phyloP scores from a whole-genome alignment of 192 early-diverging fungal genomes.

The Anaeromyces robustus region DNA sequence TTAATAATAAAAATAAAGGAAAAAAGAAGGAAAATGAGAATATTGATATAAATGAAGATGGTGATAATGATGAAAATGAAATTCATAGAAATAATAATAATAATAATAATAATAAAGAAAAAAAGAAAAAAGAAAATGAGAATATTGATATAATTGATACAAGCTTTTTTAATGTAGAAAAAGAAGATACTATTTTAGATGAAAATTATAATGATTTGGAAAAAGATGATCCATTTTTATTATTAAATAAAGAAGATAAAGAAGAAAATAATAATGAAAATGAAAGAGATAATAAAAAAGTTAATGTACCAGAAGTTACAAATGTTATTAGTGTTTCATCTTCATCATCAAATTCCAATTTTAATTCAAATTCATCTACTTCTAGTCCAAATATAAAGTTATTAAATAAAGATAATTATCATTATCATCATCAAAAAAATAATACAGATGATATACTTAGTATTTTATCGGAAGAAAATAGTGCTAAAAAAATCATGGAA shows the following conservation, averaged over 20 bases:
- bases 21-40: not conserved
- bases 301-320: not conserved
- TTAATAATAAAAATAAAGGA: not conserved
- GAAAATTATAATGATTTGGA: no score
- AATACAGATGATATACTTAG: not conserved
- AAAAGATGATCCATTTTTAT: no score
- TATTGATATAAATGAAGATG: not conserved
- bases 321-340: not conserved
- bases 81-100: not conserved
- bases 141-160: no score
- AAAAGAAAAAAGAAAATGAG: not conserved
- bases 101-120: not conserved
- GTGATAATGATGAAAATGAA: not conserved
- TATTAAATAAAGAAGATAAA: no score
- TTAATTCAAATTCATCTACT: not conserved
- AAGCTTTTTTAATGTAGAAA: no score
- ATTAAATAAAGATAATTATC: not conserved
- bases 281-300: no score
- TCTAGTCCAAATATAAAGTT: no score
- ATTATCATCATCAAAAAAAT: not conserved
- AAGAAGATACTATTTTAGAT: no score
- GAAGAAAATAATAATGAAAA: no score
- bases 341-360: not conserved
- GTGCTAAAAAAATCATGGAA: not conserved
- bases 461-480: not conserved